These are phyloP conservation scores for Ascochyta pisi DNA, from an alignment of 2,329 filamentous ascomycete genomes.

Conservation along the genomic window DNA sequence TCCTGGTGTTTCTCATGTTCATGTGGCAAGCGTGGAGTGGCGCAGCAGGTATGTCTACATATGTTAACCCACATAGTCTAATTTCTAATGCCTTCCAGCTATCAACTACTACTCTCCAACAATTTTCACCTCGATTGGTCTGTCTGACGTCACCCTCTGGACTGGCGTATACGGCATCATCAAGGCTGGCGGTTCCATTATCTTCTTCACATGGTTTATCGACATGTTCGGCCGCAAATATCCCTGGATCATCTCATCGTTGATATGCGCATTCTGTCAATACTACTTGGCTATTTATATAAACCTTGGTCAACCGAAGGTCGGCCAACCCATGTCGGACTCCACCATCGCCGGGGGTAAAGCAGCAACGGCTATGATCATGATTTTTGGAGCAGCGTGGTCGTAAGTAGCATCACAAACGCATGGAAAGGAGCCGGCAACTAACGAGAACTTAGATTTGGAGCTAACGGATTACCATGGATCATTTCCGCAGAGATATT, in stretches of 20 bases:
- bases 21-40: slow-evolving; percentile 65
- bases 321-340: slow-evolving; percentile 36
- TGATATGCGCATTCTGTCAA: slow-evolving; percentile 58
- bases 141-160: slow-evolving; percentile 50
- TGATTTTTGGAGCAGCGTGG: slow-evolving; percentile 44
- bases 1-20: slow-evolving; percentile 76
- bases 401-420: neutral
- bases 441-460: neutral
- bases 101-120: slow-evolving; percentile 77
- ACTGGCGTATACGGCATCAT: slow-evolving; percentile 77
- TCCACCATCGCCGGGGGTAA: slow-evolving; percentile 48
- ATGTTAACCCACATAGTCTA: too few species aligned
- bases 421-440: slow-evolving; percentile 3
- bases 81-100: slow-evolving; percentile 73
- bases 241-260: slow-evolving; percentile 45
- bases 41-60: slow-evolving; percentile 42
- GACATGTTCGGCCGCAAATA: slow-evolving; percentile 65
- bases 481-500: slow-evolving; percentile 79
- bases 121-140: slow-evolving; percentile 70
- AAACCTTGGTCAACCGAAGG: slow-evolving; percentile 48
- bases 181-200: slow-evolving; percentile 70
- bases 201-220: slow-evolving; percentile 74
- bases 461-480: slow-evolving; percentile 72
- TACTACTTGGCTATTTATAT: slow-evolving; percentile 70
- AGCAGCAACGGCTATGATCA: slow-evolving; percentile 50